Evolutionary conservation across 805 yeast species (phyloP).

Genomic region (Naumovozyma dairenensis): DNA sequence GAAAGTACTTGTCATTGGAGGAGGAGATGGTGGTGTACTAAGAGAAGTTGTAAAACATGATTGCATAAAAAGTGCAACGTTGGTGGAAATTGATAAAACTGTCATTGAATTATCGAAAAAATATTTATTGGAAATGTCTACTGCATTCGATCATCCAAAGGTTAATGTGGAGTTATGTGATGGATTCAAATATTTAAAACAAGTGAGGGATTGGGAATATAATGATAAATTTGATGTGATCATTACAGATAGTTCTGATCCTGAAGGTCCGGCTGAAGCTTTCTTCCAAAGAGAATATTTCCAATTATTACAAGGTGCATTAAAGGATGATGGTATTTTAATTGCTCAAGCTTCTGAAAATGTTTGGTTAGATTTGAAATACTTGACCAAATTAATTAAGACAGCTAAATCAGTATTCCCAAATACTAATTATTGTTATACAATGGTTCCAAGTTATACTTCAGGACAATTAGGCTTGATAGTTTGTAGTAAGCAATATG

Average conservation of each 20-base stretch:
- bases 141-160: constrained; percentile 52
- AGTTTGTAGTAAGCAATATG: constrained; percentile 52
- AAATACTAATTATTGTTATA: constrained; percentile 57
- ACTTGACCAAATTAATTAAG: constrained; percentile 37
- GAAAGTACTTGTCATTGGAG: constrained; percentile 79
- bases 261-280: constrained; percentile 91
- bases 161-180: constrained; percentile 64
- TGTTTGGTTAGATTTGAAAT: constrained; percentile 59
- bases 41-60: constrained; percentile 78
- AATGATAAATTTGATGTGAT: constrained; percentile 62
- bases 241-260: constrained; percentile 88
- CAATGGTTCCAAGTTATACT: constrained; percentile 81
- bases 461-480: constrained; percentile 80
- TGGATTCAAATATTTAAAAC: constrained; percentile 69
- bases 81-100: constrained; percentile 83
- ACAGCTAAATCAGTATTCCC: constrained; percentile 49
- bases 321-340: constrained; percentile 55
- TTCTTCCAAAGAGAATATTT: constrained; percentile 76
- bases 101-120: constrained; percentile 65
- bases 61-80: constrained; percentile 50
- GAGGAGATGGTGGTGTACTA: constrained; percentile 93
- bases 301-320: constrained; percentile 51
- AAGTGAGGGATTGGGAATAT: constrained; percentile 21
- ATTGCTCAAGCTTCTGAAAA: constrained; percentile 74
- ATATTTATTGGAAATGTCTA: constrained; percentile 72